Conservation (phyloP, 2,329 filamentous ascomycete genomes). For the Microsporum audouinii region DNA sequence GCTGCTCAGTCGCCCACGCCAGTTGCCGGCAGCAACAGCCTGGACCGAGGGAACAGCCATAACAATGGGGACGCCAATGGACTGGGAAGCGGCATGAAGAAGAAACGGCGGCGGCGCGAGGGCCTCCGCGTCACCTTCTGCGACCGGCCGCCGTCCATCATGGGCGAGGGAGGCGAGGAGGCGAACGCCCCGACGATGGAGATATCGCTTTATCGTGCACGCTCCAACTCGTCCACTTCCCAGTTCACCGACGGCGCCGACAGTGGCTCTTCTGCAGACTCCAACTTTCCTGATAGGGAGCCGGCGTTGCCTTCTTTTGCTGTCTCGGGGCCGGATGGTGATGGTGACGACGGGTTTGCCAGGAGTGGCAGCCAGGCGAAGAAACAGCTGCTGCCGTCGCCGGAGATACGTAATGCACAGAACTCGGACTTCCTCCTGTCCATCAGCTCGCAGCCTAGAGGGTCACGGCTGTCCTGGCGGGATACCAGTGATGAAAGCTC, state of each 20-base stretch:
- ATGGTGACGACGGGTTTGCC: neutral
- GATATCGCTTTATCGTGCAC: conserved; percentile 34
- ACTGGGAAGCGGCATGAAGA: conserved; percentile 11
- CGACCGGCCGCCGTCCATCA: conserved; percentile 62
- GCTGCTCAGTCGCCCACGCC: conserved; percentile 20
- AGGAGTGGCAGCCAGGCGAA: neutral
- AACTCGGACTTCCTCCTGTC: conserved; percentile 26
- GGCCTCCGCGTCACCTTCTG: conserved; percentile 65
- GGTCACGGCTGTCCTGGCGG: conserved; percentile 31
- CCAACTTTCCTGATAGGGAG: neutral
- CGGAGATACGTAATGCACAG: conserved; percentile 25
- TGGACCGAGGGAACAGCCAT: neutral
- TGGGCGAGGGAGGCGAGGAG: conserved; percentile 86
- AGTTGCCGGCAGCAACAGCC: conserved; percentile 5
- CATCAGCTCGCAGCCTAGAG: conserved; percentile 20
- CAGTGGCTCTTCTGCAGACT: conserved; percentile 1
- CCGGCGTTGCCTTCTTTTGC: conserved; percentile 6
- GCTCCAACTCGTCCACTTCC: conserved; percentile 12
- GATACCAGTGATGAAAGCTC: conserved; percentile 32
- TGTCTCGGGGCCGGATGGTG: neutral
- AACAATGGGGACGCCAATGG: conserved; percentile 1
- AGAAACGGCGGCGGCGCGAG: conserved; percentile 43
- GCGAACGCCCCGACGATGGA: conserved; percentile 60
- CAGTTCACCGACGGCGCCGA: conserved; percentile 8
- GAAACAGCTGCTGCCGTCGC: conserved; percentile 5